Conservation (phyloP, 2,329 filamentous ascomycete genomes). For the Bipolaris zeicola region DNA sequence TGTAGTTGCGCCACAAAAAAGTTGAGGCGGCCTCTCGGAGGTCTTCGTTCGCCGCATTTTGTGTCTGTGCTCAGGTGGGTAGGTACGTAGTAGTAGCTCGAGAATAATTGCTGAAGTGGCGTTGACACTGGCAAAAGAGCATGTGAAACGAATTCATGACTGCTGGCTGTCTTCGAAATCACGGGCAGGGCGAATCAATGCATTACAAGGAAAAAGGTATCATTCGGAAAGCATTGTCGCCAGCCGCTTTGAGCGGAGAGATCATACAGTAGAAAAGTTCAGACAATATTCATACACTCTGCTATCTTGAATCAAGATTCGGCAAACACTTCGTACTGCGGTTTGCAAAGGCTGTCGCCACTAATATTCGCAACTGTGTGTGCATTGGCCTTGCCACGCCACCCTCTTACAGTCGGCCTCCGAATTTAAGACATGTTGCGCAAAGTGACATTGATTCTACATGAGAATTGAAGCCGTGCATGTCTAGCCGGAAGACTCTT, state of each 20-base stretch:
- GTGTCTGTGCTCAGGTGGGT: slow-evolving; percentile 10
- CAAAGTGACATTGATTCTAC: neutral
- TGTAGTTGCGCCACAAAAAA: slow-evolving; percentile 15
- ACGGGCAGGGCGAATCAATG: neutral
- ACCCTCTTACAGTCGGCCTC: neutral
- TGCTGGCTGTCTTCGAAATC: neutral
- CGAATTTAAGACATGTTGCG: neutral
- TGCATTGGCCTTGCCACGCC: neutral
- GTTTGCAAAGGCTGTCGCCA: slow-evolving; percentile 4
- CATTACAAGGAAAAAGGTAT: neutral
- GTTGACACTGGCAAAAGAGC: neutral
- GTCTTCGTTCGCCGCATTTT: slow-evolving; percentile 24
- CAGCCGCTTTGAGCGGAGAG: slow-evolving; percentile 33
- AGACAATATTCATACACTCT: slow-evolving; percentile 30
- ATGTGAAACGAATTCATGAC: neutral
- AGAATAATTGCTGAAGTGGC: neutral
- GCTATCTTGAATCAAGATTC: slow-evolving; percentile 4
- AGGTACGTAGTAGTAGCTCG: neutral
- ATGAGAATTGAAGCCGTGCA: neutral
- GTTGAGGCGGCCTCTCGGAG: slow-evolving; percentile 18
- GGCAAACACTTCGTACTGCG: slow-evolving; percentile 13
- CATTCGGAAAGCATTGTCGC: slow-evolving; percentile 13
- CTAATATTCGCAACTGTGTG: neutral
- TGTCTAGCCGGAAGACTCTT: slow-evolving; percentile 32
- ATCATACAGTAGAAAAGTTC: slow-evolving; percentile 33